Base-by-base conservation (phyloP, 2,329 filamentous ascomycete species). In the Arachnomyces sp. region DNA sequence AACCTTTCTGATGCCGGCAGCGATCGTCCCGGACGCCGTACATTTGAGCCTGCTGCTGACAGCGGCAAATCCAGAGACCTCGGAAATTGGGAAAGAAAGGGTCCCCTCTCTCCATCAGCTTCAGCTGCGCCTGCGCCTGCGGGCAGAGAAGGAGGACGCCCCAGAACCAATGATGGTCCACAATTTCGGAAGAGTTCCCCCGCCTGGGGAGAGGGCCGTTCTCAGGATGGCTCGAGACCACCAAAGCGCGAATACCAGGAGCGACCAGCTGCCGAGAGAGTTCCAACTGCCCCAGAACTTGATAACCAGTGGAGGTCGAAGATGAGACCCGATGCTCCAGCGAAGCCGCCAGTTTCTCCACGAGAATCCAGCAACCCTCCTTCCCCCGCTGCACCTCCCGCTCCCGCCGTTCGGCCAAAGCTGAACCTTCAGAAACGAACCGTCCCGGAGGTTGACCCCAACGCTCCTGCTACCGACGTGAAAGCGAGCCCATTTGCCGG, bases 401-500 rank as follows among this genome's bases (percentile, higher is more conserved):
- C 74, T 36, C 75, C 78, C 15, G 76, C 74, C 40, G 67, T 71
- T 40, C 82, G 92, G 44, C 92, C 92, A 25, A 87, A 77, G 58
- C 68, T 98, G 56, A 92, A 96, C 63, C 77, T 98, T 17, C 70
- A 81, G 49, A 96, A 96, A 76, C 80, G 92, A 52, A 95, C 89
- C 3, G 86, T 95, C 9, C 82, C 89, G 1, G 89, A 94, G 54
- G 74, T 80, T 16, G 71, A 79, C 8, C 57, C 72, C 12, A 59
- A 57, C 39, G 55, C 68, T 37, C 58, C 71, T 40, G 58, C 65
- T n/a, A 53, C 69, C 3, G 84, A 92, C 55, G 71, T 85, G 31
- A 96, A 95, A 72, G 77, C 88, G 17, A 96, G 84, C 63, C 88
- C 88, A 31, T 98, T 98, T 60, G 92, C 92, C 55, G 89, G 85